Percentiles rank a stretch among this genome's conserved stretches.
Conservation (phyloP, 2,329 filamentous ascomycete species). For the Didymella arachidicola region DNA sequence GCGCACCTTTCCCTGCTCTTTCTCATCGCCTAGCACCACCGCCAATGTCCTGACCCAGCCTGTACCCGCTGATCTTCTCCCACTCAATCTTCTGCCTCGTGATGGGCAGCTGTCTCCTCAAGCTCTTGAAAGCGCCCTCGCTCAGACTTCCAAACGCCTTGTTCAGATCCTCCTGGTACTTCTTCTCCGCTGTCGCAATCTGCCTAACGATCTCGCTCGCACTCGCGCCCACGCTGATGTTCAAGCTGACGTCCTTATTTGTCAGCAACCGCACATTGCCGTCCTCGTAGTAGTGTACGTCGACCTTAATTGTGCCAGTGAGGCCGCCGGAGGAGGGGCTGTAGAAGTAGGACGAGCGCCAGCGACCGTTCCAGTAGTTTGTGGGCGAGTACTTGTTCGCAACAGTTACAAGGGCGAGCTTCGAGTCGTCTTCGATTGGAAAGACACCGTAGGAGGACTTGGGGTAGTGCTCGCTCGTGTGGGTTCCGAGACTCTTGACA, state of each 20-base stretch:
- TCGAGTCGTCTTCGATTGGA: conserved; percentile 76
- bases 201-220: conserved; percentile 76
- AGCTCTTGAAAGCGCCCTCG: conserved; percentile 92
- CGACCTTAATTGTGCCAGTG: conserved; percentile 84
- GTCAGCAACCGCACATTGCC: conserved; percentile 94
- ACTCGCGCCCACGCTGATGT: conserved; percentile 65
- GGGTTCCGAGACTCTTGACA: conserved; percentile 75
- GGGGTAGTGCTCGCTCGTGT: conserved; percentile 89
- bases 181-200: conserved; percentile 82
- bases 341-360: conserved; percentile 87
- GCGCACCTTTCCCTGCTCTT: not conserved
- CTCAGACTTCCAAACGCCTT: conserved; percentile 85
- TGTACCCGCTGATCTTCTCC: conserved; percentile 96
- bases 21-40: conserved; percentile 46
- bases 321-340: conserved; percentile 71
- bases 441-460: conserved; percentile 83
- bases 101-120: conserved; percentile 91
- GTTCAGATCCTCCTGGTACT: conserved; percentile 96
- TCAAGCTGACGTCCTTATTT: conserved; percentile 74
- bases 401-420: conserved; percentile 82
- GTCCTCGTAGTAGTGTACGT: conserved; percentile 99
- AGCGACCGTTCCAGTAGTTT: conserved; percentile 99
- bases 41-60: conserved; percentile 63
- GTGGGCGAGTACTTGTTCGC: conserved; percentile 97
- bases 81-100: conserved; percentile 99